phyloP scores from a whole-genome alignment of 208 protist genomes.

The Novymonas esmeraldas region DNA sequence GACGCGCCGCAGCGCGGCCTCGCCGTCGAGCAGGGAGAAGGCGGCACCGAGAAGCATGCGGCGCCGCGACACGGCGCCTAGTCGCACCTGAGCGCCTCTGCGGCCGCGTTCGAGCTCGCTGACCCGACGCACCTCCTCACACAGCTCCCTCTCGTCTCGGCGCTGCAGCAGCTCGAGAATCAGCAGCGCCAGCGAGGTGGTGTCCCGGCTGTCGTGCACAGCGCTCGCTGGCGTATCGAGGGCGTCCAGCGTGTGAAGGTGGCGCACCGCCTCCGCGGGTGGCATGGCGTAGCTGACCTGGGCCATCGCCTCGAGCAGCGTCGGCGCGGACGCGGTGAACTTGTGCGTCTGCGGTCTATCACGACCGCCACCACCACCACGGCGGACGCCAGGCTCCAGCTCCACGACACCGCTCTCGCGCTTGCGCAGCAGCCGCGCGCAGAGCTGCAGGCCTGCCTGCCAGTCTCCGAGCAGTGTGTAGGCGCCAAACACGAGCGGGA shows the following conservation, averaged over 20 bases:
- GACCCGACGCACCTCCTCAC: conserved; percentile 16
- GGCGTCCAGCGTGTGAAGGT: conserved; percentile 19
- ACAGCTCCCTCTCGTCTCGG: conserved; percentile 20
- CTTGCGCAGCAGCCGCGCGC: conserved; percentile 29
- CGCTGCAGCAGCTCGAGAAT: conserved; percentile 17
- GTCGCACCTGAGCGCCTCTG: background rate
- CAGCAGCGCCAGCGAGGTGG: conserved; percentile 12
- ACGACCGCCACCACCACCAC: no score
- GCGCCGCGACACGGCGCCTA: conserved; percentile 12
- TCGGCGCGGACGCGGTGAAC: conserved; percentile 10
- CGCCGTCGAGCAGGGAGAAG: conserved; percentile 55
- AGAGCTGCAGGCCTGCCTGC: conserved; percentile 27
- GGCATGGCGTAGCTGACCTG: conserved; percentile 31
- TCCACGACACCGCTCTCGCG: background rate
- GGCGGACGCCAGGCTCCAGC: background rate
- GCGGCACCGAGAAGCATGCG: conserved; percentile 55
- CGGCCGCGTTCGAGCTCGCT: background rate
- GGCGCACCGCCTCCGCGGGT: conserved; percentile 1
- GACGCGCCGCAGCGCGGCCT: conserved; percentile 45
- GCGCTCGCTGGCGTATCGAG: background rate
- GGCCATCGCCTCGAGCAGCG: conserved; percentile 31
- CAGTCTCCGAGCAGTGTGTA: conserved; percentile 37
- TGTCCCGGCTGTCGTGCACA: background rate
- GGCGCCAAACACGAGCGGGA: conserved; percentile 20
- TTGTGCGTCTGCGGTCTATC: conserved; percentile 8